Conservation (phyloP, 2,329 filamentous ascomycete genomes). For the Cadophora malorum region DNA sequence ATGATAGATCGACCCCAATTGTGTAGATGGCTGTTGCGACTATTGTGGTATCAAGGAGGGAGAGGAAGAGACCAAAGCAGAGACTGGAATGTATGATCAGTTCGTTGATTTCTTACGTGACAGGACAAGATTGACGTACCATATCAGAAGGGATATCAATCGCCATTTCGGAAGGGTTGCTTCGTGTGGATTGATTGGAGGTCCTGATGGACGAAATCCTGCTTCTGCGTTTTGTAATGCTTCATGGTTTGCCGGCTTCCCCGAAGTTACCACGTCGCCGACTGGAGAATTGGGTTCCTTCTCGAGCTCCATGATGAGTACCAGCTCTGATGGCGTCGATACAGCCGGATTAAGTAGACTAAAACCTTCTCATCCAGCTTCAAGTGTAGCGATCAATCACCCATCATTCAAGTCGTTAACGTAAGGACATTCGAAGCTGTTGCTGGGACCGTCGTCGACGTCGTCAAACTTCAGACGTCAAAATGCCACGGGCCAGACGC, state of each 20-base stretch:
- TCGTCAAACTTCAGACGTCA: neutral
- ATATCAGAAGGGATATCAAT: constrained; percentile 14
- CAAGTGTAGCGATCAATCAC: neutral
- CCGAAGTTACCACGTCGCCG: neutral
- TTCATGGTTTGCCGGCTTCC: neutral
- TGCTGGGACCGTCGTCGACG: constrained; percentile 2
- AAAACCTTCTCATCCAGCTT: neutral
- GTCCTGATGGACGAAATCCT: neutral
- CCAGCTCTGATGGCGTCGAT: neutral
- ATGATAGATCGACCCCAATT: constrained; percentile 59
- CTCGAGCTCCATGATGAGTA: constrained; percentile 12
- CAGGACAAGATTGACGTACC: neutral
- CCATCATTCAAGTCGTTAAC: neutral
- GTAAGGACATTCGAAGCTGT: neutral
- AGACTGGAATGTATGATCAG: constrained; percentile 37
- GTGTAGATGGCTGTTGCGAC: constrained; percentile 63
- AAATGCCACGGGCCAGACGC: neutral
- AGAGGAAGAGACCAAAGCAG: constrained; percentile 60
- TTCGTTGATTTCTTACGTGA: neutral
- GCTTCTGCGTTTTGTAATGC: constrained; percentile 3
- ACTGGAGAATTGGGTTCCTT: neutral
- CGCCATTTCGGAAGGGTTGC: constrained; percentile 18
- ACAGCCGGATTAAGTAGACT: neutral
- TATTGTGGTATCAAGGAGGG: constrained; percentile 65
- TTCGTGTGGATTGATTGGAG: constrained; percentile 11